A percentile compares a stretch with the other conserved stretches of the same genome.
Conservation (phyloP, 1,284 basidiomycete genomes). For the Ustanciosporium gigantosporum region DNA sequence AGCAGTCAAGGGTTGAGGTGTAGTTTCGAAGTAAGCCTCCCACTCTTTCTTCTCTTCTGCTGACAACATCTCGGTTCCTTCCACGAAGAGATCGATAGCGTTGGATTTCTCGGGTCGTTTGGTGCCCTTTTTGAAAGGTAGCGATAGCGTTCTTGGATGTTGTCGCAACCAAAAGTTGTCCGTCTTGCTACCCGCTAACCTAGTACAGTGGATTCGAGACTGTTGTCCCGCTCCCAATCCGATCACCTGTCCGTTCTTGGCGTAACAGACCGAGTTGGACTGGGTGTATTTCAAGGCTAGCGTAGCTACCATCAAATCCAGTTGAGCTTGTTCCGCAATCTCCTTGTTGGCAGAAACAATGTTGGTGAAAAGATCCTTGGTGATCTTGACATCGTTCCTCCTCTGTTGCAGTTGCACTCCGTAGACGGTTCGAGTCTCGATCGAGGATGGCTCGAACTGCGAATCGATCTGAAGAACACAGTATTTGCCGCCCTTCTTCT, state of each 20-base stretch:
- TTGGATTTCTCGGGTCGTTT: constrained; percentile 98
- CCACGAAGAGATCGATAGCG: constrained; percentile 95
- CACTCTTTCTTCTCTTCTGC: constrained; percentile 78
- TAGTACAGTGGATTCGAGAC: constrained; percentile 98
- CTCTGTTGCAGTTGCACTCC: constrained; percentile 89
- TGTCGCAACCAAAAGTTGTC: constrained; percentile 99
- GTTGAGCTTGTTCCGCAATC: constrained; percentile 48
- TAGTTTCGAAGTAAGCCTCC: constrained; percentile 82
- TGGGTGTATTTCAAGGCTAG: constrained; percentile 98
- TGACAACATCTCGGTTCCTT: constrained; percentile 67
- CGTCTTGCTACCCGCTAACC: constrained; percentile 94
- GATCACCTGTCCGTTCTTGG: constrained; percentile 87
- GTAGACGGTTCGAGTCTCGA: constrained; percentile 94
- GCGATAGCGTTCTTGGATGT: constrained; percentile 84
- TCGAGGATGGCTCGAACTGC: constrained; percentile 45
- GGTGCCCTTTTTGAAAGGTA: constrained; percentile 95
- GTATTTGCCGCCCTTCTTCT: constrained; percentile 99
- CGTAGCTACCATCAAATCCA: constrained; percentile 69
- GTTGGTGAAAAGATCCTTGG: constrained; percentile 79
- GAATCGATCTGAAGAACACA: constrained; percentile 74
- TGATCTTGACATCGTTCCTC: constrained; percentile 88
- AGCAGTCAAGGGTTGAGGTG: constrained; percentile 72
- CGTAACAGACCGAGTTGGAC: constrained; percentile 97
- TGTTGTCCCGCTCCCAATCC: constrained; percentile 98
- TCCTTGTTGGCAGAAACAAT: constrained; percentile 86